These are phyloP conservation scores for Pistacia atlantica DNA, from an alignment of 345 rosid genomes.

Conservation along the genomic window DNA sequence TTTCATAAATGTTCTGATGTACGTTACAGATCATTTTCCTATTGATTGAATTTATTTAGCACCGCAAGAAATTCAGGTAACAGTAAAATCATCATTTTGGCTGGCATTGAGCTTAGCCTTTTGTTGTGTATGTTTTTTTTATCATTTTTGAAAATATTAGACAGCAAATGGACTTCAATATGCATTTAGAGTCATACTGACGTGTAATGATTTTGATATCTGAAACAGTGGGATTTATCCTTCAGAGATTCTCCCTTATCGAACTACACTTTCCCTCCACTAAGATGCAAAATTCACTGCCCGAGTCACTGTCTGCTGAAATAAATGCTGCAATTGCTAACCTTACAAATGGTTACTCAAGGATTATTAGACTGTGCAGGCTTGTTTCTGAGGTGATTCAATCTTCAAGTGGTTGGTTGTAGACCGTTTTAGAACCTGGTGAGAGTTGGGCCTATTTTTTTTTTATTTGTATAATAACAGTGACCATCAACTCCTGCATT, in stretches of 20 bases:
- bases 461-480: conserved; percentile 1
- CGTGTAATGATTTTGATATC: conserved; percentile 20
- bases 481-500: background rate
- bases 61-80: background rate
- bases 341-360: conserved; percentile 45
- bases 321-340: conserved; percentile 35
- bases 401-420: conserved; percentile 21
- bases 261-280: conserved; percentile 24
- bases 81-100: background rate
- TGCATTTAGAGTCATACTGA: background rate
- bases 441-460: background rate
- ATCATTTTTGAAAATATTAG: background rate
- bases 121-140: background rate
- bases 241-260: conserved; percentile 41
- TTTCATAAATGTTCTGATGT: background rate
- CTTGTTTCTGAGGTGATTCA: conserved; percentile 45
- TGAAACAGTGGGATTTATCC: conserved; percentile 68
- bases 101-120: background rate
- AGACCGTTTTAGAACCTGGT: background rate
- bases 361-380: conserved; percentile 55
- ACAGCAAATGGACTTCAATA: background rate
- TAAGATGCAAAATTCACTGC: conserved; percentile 19
- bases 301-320: conserved; percentile 32
- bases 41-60: background rate
- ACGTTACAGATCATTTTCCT: background rate